Conservation (phyloP, 192 early-diverging fungal genomes). For the Entrophospora sp. region DNA sequence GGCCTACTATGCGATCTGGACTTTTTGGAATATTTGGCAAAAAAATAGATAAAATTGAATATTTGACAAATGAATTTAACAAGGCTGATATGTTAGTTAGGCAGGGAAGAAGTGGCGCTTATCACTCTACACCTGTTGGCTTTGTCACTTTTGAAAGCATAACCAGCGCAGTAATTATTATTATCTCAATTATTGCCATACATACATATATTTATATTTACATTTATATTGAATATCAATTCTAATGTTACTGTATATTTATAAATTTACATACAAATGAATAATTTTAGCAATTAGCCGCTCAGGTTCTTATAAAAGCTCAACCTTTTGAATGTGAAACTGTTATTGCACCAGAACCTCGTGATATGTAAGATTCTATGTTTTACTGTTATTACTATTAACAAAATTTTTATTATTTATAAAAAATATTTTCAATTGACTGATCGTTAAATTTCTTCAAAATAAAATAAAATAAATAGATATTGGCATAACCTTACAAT, state of each 20-base stretch:
- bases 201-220: too few relatives aligned
- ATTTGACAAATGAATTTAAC: constrained; percentile 46
- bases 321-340: constrained; percentile 58
- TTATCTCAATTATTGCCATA: background rate
- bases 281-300: constrained; percentile 44
- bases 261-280: too few relatives aligned
- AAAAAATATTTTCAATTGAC: too few relatives aligned
- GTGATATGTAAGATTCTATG: constrained; percentile 55
- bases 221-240: too few relatives aligned
- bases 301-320: constrained; percentile 56
- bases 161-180: constrained; percentile 46
- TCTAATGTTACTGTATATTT: too few relatives aligned
- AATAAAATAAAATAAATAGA: background rate
- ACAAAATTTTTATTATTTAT: too few relatives aligned
- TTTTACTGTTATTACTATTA: too few relatives aligned
- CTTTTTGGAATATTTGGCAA: constrained; percentile 42
- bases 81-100: constrained; percentile 43
- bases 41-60: constrained; percentile 60
- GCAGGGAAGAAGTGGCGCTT: constrained; percentile 37
- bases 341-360: constrained; percentile 61
- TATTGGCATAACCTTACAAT: constrained; percentile 68
- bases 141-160: constrained; percentile 75
- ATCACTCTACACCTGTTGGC: constrained; percentile 48
- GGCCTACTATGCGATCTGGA: constrained; percentile 36
- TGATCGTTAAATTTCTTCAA: too few relatives aligned